Base-by-base conservation (phyloP, 495 filamentous ascomycete species). In the Parmelia sp. region DNA sequence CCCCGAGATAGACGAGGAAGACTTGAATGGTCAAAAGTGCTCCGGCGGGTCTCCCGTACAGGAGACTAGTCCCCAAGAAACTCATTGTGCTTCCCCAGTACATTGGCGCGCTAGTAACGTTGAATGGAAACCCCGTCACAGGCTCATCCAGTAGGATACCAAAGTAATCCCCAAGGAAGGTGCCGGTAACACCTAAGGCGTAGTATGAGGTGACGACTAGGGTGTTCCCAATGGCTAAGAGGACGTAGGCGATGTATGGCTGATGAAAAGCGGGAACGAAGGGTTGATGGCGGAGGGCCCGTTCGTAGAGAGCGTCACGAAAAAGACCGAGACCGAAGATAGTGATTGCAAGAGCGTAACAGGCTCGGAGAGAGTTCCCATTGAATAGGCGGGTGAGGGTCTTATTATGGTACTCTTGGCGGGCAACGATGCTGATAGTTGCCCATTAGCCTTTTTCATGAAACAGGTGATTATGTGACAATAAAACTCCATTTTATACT, bases 151-250 rank as follows among this genome's bases (percentile, higher is more conserved):
- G 95, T 67, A 98, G 80, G 72, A 98, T 97, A 44, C 94, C 94
- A 71, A 96, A 98, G 79, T 98, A 98, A 78, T 98, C 94, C 63
- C 94, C 94, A 33, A 98, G 80, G 74, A 97, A 98, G 67, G 94
- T 98, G 62, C 94, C 95, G 14, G 94, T 97, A 65, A 98, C 81
- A 53, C 94, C 94, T n/a, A 98, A 83, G 35, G 86, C 88, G 84
- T 86, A 96, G 78, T 96, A 97, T 65, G 86, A 90, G 36, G 86
- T 86, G 23, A 97, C 73, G 33, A 98, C 94, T 23, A 98, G 84
- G 61, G 89, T 75, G 71, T 96, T 97, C 53, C 94, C 95, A 45
- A 79, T 63, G 51, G 81, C 80, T 68, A 97, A 81, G 47, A 96
- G 80, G 14, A 75, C 79, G 61, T 86, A 89, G 47, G 87, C 90